Percentiles rank a stretch among this genome's conserved stretches.
These are phyloP conservation scores for Calonectria crousiana DNA, from an alignment of 2,329 filamentous ascomycete species.

Conservation along the genomic window DNA sequence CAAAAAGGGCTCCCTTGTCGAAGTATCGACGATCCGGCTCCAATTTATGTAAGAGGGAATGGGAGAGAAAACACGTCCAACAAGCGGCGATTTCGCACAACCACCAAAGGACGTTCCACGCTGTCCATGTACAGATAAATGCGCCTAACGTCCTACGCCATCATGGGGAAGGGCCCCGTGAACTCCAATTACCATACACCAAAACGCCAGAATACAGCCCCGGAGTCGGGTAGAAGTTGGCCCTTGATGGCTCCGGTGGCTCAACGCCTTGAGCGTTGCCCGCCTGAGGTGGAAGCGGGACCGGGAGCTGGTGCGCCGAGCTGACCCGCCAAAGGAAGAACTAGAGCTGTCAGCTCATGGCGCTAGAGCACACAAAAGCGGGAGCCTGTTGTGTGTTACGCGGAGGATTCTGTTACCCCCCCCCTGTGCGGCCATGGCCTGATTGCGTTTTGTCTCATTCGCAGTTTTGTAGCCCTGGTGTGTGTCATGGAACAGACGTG, in stretches of 20 bases:
- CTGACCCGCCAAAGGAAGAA: constrained; percentile 10
- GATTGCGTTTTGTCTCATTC: background rate
- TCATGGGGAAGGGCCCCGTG: background rate
- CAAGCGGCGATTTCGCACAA: background rate
- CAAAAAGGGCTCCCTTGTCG: background rate
- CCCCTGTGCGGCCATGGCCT: background rate
- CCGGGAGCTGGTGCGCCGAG: background rate
- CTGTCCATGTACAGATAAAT: background rate
- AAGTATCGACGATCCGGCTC: background rate
- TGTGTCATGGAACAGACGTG: background rate
- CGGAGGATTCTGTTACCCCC: background rate
- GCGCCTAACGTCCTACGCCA: background rate
- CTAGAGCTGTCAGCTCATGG: constrained; percentile 3
- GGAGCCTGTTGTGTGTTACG: background rate
- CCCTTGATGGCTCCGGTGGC: constrained; percentile 12
- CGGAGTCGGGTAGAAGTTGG: background rate
- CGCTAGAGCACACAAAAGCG: background rate
- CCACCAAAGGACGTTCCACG: background rate
- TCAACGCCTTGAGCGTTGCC: background rate
- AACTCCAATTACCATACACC: background rate
- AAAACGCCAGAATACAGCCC: background rate
- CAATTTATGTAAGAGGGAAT: background rate
- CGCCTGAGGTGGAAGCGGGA: background rate
- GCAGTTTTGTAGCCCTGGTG: background rate
- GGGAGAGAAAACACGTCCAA: background rate